Evolutionary conservation across 2,329 filamentous ascomycete species (phyloP).

Genomic region (Graphium sp.): DNA sequence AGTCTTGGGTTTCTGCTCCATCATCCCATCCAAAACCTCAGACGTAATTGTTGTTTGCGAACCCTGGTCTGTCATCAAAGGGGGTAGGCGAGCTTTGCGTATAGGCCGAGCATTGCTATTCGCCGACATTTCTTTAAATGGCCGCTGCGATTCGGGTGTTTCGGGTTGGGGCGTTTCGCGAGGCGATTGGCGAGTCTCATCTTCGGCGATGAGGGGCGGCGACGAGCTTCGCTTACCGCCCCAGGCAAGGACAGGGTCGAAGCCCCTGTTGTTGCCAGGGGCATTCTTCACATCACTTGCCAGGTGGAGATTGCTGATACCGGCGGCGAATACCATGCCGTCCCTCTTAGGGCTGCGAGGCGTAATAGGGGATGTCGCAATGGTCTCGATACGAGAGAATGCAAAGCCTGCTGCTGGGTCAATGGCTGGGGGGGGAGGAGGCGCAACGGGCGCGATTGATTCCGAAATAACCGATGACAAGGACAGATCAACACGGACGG

Average conservation of each 20-base stretch:
- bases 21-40: slow-evolving; percentile 60
- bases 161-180: slow-evolving; percentile 20
- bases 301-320: too few species aligned
- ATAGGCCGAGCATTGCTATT: slow-evolving; percentile 27
- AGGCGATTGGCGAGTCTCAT: slow-evolving; percentile 41
- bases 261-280: slow-evolving; percentile 19
- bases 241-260: slow-evolving; percentile 19
- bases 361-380: slow-evolving; percentile 27
- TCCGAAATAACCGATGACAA: slow-evolving; percentile 8
- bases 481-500: slow-evolving; percentile 7
- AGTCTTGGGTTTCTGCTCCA: slow-evolving; percentile 32
- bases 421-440: slow-evolving; percentile 4
- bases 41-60: slow-evolving; percentile 77
- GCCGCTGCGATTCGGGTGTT: slow-evolving; percentile 36
- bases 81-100: slow-evolving; percentile 15
- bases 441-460: slow-evolving; percentile 4
- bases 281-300: too few species aligned
- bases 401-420: slow-evolving; percentile 13
- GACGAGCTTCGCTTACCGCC: slow-evolving; percentile 1
- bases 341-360: slow-evolving; percentile 35
- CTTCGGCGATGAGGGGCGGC: slow-evolving; percentile 38
- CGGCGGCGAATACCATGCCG: too few species aligned
- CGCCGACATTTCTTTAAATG: slow-evolving; percentile 45
- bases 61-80: slow-evolving; percentile 16
- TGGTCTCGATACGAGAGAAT: slow-evolving; percentile 26